Evolutionary conservation across 2,329 filamentous ascomycete genomes (phyloP), one percentile per base, ranked within the genome.

Genomic region (Elsinoe perseae): DNA sequence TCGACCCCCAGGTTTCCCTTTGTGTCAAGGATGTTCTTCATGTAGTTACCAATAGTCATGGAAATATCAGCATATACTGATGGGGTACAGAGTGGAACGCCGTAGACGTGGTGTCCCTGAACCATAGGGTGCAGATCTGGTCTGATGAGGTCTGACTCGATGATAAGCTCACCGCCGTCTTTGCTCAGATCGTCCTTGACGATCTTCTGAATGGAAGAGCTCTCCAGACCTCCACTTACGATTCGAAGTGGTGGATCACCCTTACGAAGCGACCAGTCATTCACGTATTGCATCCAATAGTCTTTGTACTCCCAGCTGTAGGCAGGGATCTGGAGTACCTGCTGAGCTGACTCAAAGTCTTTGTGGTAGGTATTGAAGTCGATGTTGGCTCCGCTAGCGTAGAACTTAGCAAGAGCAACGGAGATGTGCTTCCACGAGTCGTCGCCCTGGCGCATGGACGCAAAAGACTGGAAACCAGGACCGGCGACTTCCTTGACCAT

Each of bases 341-440:
- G 67, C 18, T 77, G 71, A 1, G 67, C 67, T 1, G 63, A 58
- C 57, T 75, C 70, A 59, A 79, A 81, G 23, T 75, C 72, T 2
- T 73, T 68, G 63, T 83, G 78, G 61, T 78, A 83, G 64, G 83
- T 82, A 46, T 77, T 75, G 82, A 83, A 88, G 61, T 81, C 71
- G 20, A 87, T 68, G 4, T 74, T 68, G 1, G 83, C 61, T 0
- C 83, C 84, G 1, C 84, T 70, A 32, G 83, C 75, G 5, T 84
- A 79, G 23, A 56, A 81, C 78, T 36, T 82, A 75, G 71, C 83
- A 30, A 2, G 58, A 30, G 60, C 56, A 28, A 32, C 60, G 0
- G 70, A 67, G 14, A 73, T 62, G 30, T 70, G 68, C 62, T 71
- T 73, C 73, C 69, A 76, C 8, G 67, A 65, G 58, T 75, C 70